phyloP scores from a whole-genome alignment of 345 rosid species.

The Corchorus capsularis region DNA sequence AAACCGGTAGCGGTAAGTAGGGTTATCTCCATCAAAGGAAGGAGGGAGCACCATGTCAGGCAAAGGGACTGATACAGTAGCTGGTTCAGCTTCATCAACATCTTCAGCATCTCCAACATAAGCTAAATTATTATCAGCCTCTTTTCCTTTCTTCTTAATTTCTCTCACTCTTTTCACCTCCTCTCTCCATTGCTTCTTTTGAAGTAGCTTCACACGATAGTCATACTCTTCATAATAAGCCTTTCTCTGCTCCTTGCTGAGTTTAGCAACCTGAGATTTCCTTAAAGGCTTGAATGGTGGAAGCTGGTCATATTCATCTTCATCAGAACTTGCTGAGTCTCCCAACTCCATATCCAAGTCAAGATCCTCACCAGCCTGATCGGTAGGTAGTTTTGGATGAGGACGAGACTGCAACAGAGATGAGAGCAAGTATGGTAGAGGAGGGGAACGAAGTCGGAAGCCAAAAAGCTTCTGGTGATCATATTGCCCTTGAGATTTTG shows the following conservation, averaged over 20 bases:
- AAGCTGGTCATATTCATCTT: constrained; percentile 43
- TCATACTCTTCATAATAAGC: constrained; percentile 50
- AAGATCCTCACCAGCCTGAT: constrained; percentile 32
- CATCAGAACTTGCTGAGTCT: constrained; percentile 32
- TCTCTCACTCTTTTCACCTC: constrained; percentile 38
- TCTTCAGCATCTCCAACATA: constrained; percentile 22
- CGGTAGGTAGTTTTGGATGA: constrained; percentile 36
- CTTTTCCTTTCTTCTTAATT: constrained; percentile 36
- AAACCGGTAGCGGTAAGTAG: constrained; percentile 37
- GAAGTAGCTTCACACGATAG: constrained; percentile 45
- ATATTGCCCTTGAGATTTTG: constrained; percentile 32
- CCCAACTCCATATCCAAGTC: constrained; percentile 37
- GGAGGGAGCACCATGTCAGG: constrained; percentile 45
- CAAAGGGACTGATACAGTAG: constrained; percentile 29
- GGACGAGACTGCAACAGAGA: constrained; percentile 43
- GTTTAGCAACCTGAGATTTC: constrained; percentile 39
- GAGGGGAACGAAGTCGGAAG: constrained; percentile 31
- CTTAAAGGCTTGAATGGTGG: constrained; percentile 51
- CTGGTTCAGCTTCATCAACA: constrained; percentile 29
- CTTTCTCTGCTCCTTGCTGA: constrained; percentile 44
- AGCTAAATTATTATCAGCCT: neutral
- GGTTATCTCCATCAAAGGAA: constrained; percentile 42
- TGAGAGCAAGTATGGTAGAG: constrained; percentile 49
- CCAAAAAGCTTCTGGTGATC: constrained; percentile 35
- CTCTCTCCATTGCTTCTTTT: constrained; percentile 49